Percentiles rank a stretch among this genome's conserved stretches.
Evolutionary conservation across 257 asterid genomes (phyloP).

Genomic region (Lavandula angustifolia): DNA sequence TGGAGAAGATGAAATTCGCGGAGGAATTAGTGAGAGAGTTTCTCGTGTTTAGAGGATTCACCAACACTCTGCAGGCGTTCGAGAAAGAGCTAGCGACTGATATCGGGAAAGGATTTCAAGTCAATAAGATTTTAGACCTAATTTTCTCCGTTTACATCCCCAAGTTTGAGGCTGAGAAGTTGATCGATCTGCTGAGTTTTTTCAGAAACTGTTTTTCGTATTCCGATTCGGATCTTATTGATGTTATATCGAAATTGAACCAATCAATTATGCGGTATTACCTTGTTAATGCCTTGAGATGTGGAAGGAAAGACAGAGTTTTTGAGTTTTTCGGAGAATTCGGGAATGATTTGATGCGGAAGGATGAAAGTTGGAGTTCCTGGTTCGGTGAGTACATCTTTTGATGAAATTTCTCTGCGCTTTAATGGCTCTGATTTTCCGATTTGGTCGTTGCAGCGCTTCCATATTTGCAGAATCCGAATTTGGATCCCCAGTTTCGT

Average conservation of each 20-base stretch:
- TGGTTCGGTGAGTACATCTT: slow-evolving; percentile 73
- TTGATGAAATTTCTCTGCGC: neutral
- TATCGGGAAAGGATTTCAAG: slow-evolving; percentile 80
- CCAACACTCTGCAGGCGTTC: slow-evolving; percentile 69
- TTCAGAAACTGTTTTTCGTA: slow-evolving; percentile 69
- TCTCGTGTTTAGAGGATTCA: slow-evolving; percentile 85
- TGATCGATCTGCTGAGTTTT: slow-evolving; percentile 70
- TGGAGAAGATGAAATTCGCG: slow-evolving; percentile 82
- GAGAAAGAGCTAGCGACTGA: slow-evolving; percentile 85
- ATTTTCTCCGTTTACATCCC: slow-evolving; percentile 78
- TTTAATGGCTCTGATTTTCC: slow-evolving; percentile 20
- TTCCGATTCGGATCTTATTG: slow-evolving; percentile 45
- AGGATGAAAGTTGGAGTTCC: slow-evolving; percentile 73
- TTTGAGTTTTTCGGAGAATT: slow-evolving; percentile 62
- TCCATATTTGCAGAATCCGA: slow-evolving; percentile 81
- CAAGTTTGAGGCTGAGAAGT: slow-evolving; percentile 66
- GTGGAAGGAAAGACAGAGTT: slow-evolving; percentile 71
- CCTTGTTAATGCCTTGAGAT: slow-evolving; percentile 66
- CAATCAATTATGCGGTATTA: slow-evolving; percentile 73
- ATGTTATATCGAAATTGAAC: slow-evolving; percentile 56
- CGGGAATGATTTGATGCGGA: slow-evolving; percentile 69
- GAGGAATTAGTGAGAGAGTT: slow-evolving; percentile 89
- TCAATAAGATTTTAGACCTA: slow-evolving; percentile 77
- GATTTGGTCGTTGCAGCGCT: slow-evolving; percentile 57
- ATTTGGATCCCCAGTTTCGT: slow-evolving; percentile 78